Base-by-base conservation (phyloP, 169 alveolate species). In the Plasmodium vinckei region DNA sequence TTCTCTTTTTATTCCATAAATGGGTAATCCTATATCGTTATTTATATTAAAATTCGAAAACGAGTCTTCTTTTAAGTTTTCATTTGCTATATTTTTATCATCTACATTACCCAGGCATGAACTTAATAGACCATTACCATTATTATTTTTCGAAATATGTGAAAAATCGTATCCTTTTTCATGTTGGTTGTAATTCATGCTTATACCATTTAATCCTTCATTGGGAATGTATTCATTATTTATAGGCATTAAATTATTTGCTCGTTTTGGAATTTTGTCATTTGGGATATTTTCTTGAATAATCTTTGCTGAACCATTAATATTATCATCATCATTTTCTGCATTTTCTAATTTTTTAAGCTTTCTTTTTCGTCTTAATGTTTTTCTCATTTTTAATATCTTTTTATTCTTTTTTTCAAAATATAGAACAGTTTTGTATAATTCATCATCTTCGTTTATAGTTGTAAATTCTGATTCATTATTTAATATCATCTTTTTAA, bases 381-480 rank as follows among this genome's bases (percentile, higher is more conserved):
- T 49, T 42, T 68, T 67, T 21, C 75, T 65, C 90, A 82, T 54
- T 82, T 82, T 65, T 39, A 82, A 53, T 47, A 82, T 67, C 27
- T 82, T 82, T 13, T 67, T 67, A 82, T 82, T 82, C 17, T 82
- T 82, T 67, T 82, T 82, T 33, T 82, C 84, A 59, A 82, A 27
- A 44, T 42, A 82, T 82, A 67, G 56, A 82, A 65, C 70, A 13
- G 69, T 82, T 67, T 67, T 82, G 72, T 67, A 82, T 47, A 82
- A 82, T 67, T 82, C 82, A 27, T 82, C 75, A 25, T 67, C 65
- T 33, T 82, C 90, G n/a, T 82, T 82, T 67, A 82, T 82, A 23
- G 72, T 57, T 23, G 84, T 61, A 67, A 82, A 82, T 65, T 82
- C 75, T 13, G 90, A 65, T 54, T 82, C 68, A 42, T 65, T 82